These are phyloP conservation scores for Colletotrichum sp. DNA, from an alignment of 2,329 filamentous ascomycete species.

Conservation along the genomic window DNA sequence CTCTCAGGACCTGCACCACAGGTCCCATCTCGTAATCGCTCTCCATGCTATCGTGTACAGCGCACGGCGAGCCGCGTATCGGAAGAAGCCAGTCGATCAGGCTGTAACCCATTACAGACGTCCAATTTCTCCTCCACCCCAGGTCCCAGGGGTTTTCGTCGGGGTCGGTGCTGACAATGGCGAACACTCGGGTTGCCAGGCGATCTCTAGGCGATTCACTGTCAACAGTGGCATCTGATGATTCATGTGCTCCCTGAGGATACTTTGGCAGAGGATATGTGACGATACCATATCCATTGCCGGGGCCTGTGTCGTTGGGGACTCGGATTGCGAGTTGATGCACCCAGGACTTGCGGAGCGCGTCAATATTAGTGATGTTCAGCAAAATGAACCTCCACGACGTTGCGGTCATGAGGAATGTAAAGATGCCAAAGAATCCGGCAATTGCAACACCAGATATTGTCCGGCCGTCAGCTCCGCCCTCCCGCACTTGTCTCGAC, in stretches of 20 bases:
- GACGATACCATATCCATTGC: slow-evolving; percentile 54
- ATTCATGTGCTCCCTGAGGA: slow-evolving; percentile 16
- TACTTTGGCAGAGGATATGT: slow-evolving; percentile 60
- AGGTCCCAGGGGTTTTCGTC: slow-evolving; percentile 89
- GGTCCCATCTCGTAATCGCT: slow-evolving; percentile 74
- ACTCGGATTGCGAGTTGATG: slow-evolving; percentile 79
- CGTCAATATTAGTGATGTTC: slow-evolving; percentile 88
- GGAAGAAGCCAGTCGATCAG: slow-evolving; percentile 83
- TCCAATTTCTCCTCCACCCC: slow-evolving; percentile 73
- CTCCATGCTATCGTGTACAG: slow-evolving; percentile 66
- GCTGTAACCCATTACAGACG: slow-evolving; percentile 77
- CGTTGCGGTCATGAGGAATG: slow-evolving; percentile 76
- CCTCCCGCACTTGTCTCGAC: slow-evolving; percentile 54
- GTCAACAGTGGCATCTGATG: neutral
- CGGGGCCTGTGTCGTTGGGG: slow-evolving; percentile 50
- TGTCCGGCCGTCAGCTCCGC: slow-evolving; percentile 61
- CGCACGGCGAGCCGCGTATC: slow-evolving; percentile 75
- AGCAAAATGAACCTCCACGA: slow-evolving; percentile 71
- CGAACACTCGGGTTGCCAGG: slow-evolving; percentile 71
- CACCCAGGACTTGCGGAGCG: slow-evolving; percentile 66
- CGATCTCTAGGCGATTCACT: slow-evolving; percentile 34
- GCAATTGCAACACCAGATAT: slow-evolving; percentile 70
- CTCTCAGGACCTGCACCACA: slow-evolving; percentile 61
- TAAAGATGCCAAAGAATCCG: slow-evolving; percentile 81
- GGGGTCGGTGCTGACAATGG: slow-evolving; percentile 74